Conservation (phyloP, 129 eudicot species). For the Artemisia annua region DNA sequence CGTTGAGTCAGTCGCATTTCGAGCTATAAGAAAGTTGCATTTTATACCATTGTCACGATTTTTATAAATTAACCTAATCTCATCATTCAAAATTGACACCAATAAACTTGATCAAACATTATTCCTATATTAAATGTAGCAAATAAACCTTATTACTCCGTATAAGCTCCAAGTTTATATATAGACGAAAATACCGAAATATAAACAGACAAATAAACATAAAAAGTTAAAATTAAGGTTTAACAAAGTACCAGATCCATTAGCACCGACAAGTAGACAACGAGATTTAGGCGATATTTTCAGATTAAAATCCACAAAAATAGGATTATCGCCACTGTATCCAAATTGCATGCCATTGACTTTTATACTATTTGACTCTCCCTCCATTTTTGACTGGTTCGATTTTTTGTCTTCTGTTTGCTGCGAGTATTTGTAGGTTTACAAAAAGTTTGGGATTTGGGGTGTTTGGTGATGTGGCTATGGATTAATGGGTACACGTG, state of each 20-base stretch:
- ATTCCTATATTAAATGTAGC: too few relatives aligned
- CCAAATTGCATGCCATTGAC: constrained; percentile 91
- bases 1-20: too few relatives aligned
- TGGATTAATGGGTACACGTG: not conserved
- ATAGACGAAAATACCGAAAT: too few relatives aligned
- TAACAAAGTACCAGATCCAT: constrained; percentile 73
- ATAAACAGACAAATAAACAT: not conserved
- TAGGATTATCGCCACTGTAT: constrained; percentile 58
- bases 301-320: constrained; percentile 72
- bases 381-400: constrained; percentile 33
- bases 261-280: constrained; percentile 96
- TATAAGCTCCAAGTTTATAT: not conserved
- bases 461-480: constrained; percentile 17
- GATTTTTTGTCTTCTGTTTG: not conserved
- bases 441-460: not conserved
- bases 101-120: too few relatives aligned
- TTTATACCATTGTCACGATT: too few relatives aligned
- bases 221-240: not conserved
- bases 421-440: constrained; percentile 32
- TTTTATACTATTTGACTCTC: constrained; percentile 44
- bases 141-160: too few relatives aligned
- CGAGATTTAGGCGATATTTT: constrained; percentile 74
- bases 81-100: too few relatives aligned
- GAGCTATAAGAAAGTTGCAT: too few relatives aligned
- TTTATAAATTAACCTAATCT: too few relatives aligned